Evolutionary conservation across 179 eudicot genomes (phyloP), one percentile per base, ranked within the genome.

Genomic region (Amaranthus tricolor): DNA sequence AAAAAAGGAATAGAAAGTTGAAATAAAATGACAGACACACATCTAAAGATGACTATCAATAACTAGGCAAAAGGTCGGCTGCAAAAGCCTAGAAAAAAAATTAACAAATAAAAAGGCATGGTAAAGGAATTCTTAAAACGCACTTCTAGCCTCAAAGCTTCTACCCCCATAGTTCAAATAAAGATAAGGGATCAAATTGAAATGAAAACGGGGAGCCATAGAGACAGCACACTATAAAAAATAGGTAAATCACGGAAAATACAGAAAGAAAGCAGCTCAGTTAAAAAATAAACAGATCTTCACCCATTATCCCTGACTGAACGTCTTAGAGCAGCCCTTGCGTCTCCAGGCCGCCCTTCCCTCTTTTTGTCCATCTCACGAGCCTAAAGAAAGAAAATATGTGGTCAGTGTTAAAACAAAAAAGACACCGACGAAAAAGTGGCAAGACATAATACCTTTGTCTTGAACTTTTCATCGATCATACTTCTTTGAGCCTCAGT

Each of bases 261-360:
- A 62, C 4, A 40, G 14, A 44, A 65, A 31, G 63, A 5, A 45
- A 74, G 73, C 68, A 59, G 56, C 52, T 10, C 4, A 82, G 17
- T 8, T 15, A 6, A 58, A 56, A 73, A 52, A 12, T 31, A 31
- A 62, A 9, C 53, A 75, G 48, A 11, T 68, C 56, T 86, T 79
- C 80, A 93, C 99, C 97, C 98, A 76, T 91, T 96, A 60, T 96
- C 97, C 82, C 99, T 88, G 76, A 96, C 94, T 61, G 99, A 90
- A 76, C 96, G 99, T 79, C 99, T 85, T 57, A 88, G 66, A 58
- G 86, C 85, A 80, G 90, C 91, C 85, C 96, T 85, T 63, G 89
- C 93, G 77, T 96, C 99, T 58, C 99, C 99, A 79, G 99, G 99
- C 72, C 79, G 88, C 54, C 99, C 98, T 79, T 96, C 99, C 82